A percentile compares a stretch with the other conserved stretches of the same genome.
These are phyloP conservation scores for Nephelium lappaceum DNA, from an alignment of 345 rosid species.

Conservation along the genomic window DNA sequence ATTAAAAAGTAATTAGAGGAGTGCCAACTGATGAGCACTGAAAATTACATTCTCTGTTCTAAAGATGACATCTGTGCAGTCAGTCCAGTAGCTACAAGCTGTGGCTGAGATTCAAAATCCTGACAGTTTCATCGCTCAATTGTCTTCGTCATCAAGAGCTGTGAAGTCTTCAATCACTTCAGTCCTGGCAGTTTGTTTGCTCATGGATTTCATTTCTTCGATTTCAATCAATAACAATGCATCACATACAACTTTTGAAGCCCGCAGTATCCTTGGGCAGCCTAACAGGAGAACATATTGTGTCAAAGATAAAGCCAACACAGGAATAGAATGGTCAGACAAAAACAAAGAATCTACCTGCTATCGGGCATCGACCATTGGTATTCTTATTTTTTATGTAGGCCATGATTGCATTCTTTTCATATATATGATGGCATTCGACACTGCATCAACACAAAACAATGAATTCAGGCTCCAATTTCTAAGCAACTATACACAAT, in stretches of 20 bases:
- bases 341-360: conserved; percentile 50
- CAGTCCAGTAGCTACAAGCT: not conserved
- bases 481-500: not conserved
- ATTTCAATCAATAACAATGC: conserved; percentile 63
- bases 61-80: not conserved
- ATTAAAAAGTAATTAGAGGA: not conserved
- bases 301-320: not conserved
- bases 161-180: conserved; percentile 82
- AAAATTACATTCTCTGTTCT: not conserved
- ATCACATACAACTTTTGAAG: conserved; percentile 56
- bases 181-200: conserved; percentile 41
- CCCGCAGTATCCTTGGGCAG: conserved; percentile 63
- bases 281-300: conserved; percentile 38
- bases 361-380: conserved; percentile 58
- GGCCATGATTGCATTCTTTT: conserved; percentile 51
- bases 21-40: not conserved
- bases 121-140: not conserved
- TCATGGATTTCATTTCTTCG: conserved; percentile 61
- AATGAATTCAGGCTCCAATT: not conserved
- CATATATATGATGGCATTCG: conserved; percentile 90
- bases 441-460: conserved; percentile 44
- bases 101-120: not conserved
- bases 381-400: conserved; percentile 45
- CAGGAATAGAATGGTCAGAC: not conserved
- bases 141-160: conserved; percentile 32